Evolutionary conservation across 768 basidiomycete species (phyloP), one percentile per base, ranked within the genome.

Genomic region (Panellus pusillus): DNA sequence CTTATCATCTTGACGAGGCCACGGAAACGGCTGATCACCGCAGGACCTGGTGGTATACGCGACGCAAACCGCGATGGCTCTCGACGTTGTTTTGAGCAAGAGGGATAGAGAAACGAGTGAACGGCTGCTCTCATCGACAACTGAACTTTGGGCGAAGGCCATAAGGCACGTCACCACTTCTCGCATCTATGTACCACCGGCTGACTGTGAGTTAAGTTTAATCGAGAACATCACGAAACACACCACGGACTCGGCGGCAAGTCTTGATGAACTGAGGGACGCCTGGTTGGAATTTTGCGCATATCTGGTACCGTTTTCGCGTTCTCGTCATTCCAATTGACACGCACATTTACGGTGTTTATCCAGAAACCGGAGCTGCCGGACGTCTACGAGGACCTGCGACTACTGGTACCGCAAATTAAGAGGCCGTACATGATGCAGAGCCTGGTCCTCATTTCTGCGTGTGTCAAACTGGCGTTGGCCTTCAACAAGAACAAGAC

Each of bases 41-140:
- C 20, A 52, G 43, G 50, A 36, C n/a, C 42, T 45, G 3, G 31
- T 52, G 12, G 42, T 52, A 20, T 52, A 44, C 24, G 40, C 43
- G 9, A 18, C 38, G 14, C 50, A 44, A 20, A n/a, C 15, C 4
- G 50, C 43, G 3, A 42, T 52, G 32, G 15, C 27, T 6, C n/a
- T 52, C 13, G 50, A 52, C 17, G 44, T 44, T n/a, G 32, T 52
- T 15, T 9, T 24, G 32, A 52, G 43, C 37, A 27, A 15, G 8
- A 42, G 50, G 35, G 43, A 52, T n/a, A 12, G 17, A 13, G 29
- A 52, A 17, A n/a, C 32, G 7, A 32, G 24, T n/a, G 24, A 14
- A 20, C 43, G 50, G 3, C 14, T 52, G 18, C 24, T 24, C 24
- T 24, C 24, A 24, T 24, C 29, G 28, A 9, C 9, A 24, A 7